Conservation (phyloP, 805 yeast species). For the Metschnikowia borealis region DNA sequence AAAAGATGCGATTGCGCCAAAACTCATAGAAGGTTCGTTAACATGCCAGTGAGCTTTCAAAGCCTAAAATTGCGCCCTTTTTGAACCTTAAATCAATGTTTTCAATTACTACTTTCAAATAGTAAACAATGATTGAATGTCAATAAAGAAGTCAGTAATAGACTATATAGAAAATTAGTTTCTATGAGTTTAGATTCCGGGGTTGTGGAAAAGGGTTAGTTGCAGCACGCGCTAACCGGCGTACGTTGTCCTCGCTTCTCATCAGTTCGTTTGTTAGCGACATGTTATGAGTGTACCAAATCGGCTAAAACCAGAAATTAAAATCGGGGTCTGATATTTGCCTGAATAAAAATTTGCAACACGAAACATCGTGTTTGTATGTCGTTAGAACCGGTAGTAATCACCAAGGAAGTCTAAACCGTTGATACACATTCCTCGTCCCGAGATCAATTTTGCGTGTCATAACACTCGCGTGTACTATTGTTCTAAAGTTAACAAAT, state of each 20-base stretch:
- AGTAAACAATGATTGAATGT: background rate
- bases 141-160: background rate
- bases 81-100: background rate
- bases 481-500: background rate
- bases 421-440: background rate
- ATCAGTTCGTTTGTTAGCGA: background rate
- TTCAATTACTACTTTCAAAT: background rate
- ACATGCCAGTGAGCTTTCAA: background rate
- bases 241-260: background rate
- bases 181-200: background rate
- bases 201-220: background rate
- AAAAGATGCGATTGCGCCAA: background rate
- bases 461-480: background rate
- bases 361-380: no score
- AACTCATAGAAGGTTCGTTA: background rate
- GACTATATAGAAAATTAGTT: background rate
- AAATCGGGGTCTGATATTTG: no score
- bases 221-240: background rate
- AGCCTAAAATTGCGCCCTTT: background rate
- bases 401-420: no score
- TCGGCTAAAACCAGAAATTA: no score
- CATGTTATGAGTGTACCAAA: background rate
- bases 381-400: no score
- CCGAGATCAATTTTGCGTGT: background rate
- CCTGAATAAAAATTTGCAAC: no score